These are phyloP conservation scores for Auriscalpium microsporum DNA, from an alignment of 768 basidiomycete genomes.

Conservation along the genomic window DNA sequence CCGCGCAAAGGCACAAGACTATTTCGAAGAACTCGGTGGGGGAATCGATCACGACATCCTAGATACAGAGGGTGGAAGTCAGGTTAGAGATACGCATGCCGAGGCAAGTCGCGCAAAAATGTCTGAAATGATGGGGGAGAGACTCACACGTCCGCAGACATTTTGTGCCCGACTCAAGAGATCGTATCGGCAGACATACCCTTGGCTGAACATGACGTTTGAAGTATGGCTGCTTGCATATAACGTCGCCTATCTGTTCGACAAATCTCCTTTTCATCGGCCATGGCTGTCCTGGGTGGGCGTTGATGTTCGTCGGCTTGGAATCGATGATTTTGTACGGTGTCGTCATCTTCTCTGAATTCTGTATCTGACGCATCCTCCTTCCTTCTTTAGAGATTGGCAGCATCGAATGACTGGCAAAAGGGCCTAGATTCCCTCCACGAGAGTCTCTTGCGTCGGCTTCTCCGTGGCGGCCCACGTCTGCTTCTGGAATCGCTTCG, in stretches of 20 bases:
- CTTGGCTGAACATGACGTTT: constrained; percentile 68
- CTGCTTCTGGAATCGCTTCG: constrained; percentile 70
- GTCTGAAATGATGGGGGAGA: constrained; percentile 2
- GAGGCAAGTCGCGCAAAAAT: constrained; percentile 32
- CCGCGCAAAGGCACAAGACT: constrained; percentile 82
- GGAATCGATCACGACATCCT: constrained; percentile 60
- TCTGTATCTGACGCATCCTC: background rate
- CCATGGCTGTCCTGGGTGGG: constrained; percentile 89
- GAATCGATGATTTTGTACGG: constrained; percentile 71
- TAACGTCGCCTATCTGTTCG: constrained; percentile 88
- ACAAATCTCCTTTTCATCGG: constrained; percentile 75
- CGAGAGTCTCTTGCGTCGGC: constrained; percentile 27
- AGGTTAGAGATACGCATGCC: constrained; percentile 40
- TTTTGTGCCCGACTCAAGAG: constrained; percentile 45
- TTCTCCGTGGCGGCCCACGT: constrained; percentile 47
- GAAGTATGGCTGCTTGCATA: constrained; percentile 79
- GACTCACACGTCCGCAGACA: constrained; percentile 28
- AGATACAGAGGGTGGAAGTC: constrained; percentile 38
- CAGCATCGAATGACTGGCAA: constrained; percentile 16
- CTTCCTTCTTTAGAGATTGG: background rate
- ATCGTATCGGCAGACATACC: constrained; percentile 68
- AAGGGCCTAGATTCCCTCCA: constrained; percentile 30
- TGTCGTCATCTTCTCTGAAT: background rate
- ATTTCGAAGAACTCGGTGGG: constrained; percentile 86
- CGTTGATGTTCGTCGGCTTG: constrained; percentile 72